These are phyloP conservation scores for Solanum aculeatissimum DNA, from an alignment of 305 asterid genomes.

Conservation along the genomic window DNA sequence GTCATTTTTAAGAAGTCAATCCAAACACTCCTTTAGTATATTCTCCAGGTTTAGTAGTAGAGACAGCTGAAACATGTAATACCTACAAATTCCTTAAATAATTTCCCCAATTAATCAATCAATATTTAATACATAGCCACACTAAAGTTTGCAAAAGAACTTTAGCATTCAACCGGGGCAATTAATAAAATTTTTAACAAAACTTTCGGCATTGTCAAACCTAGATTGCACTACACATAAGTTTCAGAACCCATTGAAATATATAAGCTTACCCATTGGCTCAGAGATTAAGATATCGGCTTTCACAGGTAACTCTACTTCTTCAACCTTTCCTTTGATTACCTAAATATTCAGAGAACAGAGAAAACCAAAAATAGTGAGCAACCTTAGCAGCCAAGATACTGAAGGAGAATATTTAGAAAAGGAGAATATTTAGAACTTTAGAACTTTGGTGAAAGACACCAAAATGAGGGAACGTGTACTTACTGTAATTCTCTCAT, in stretches of 20 bases:
- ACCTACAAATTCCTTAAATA: not conserved
- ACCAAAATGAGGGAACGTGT: not conserved
- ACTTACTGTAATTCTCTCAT: conserved; percentile 82
- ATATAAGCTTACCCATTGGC: conserved; percentile 79
- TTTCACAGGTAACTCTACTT: conserved; percentile 83
- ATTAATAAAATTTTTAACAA: not conserved
- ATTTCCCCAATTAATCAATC: not conserved
- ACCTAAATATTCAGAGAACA: conserved; percentile 41
- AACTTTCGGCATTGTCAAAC: not conserved
- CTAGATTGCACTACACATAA: not conserved
- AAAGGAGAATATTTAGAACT: not conserved
- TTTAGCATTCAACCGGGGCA: not conserved
- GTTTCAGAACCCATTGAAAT: not conserved
- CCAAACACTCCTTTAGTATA: not conserved
- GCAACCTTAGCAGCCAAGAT: not conserved
- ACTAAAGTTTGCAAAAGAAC: not conserved
- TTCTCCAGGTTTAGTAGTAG: not conserved
- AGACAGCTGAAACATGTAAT: not conserved
- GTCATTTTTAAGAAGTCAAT: too few relatives aligned
- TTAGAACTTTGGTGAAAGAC: not conserved
- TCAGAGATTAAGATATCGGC: conserved; percentile 98
- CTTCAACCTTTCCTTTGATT: conserved; percentile 96
- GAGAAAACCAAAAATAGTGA: not conserved
- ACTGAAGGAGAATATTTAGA: not conserved
- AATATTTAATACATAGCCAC: not conserved